Evolutionary conservation across 768 basidiomycete genomes (phyloP).

Genomic region (Phylloporus arenicola): DNA sequence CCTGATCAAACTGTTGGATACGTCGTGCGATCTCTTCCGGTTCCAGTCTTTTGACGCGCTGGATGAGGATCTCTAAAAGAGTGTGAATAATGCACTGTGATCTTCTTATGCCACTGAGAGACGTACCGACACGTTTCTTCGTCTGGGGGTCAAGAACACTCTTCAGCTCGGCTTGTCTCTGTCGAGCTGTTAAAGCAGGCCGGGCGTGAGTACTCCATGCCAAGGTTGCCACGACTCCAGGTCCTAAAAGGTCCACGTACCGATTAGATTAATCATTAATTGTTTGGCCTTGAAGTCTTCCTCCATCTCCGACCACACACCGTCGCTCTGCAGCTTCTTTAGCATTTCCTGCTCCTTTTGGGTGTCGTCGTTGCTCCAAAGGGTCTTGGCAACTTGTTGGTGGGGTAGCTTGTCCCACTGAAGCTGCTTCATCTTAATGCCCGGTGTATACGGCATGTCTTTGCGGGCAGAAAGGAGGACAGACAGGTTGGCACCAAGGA

Average conservation of each 20-base stretch:
- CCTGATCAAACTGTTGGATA: slow-evolving; percentile 83
- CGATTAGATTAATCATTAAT: slow-evolving; percentile 84
- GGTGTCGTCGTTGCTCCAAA: slow-evolving; percentile 70
- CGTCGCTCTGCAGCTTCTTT: slow-evolving; percentile 73
- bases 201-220: slow-evolving; percentile 1
- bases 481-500: slow-evolving; percentile 54
- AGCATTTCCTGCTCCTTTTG: slow-evolving; percentile 76
- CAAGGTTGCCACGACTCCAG: not conserved
- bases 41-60: slow-evolving; percentile 74
- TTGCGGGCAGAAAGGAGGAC: slow-evolving; percentile 65
- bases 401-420: slow-evolving; percentile 99
- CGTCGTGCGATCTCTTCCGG: slow-evolving; percentile 83
- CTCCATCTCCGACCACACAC: slow-evolving; percentile 95
- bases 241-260: slow-evolving; percentile 36
- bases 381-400: slow-evolving; percentile 74
- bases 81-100: not conserved
- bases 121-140: slow-evolving; percentile 89
- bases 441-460: slow-evolving; percentile 78
- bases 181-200: slow-evolving; percentile 49
- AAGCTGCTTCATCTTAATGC: slow-evolving; percentile 93
- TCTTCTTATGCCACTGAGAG: not conserved
- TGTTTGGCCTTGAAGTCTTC: slow-evolving; percentile 97
- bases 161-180: slow-evolving; percentile 83
- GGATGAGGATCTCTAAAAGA: slow-evolving; percentile 80
- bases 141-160: slow-evolving; percentile 89